Percentiles rank a stretch among this genome's conserved stretches.
These are phyloP conservation scores for Candida boidinii DNA, from an alignment of 805 yeast species.

Conservation along the genomic window DNA sequence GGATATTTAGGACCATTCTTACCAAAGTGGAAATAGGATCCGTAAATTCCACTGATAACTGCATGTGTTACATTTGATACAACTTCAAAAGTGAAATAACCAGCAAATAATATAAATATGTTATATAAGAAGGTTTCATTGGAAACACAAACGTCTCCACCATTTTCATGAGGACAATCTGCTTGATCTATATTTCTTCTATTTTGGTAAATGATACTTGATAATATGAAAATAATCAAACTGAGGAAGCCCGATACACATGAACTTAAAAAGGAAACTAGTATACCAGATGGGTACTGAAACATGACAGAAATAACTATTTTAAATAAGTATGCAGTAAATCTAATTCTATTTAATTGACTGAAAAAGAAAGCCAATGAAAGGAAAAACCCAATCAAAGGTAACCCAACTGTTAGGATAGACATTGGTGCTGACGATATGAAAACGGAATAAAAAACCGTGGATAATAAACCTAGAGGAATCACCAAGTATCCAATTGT, in stretches of 20 bases:
- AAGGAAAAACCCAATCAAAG: too few relatives aligned
- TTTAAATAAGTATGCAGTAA: conserved; percentile 20
- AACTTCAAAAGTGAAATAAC: conserved; percentile 77
- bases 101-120: conserved; percentile 71
- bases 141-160: conserved; percentile 22
- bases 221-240: conserved; percentile 56
- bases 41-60: conserved; percentile 75
- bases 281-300: conserved; percentile 58
- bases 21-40: conserved; percentile 85
- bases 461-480: too few relatives aligned
- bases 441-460: too few relatives aligned
- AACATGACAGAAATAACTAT: conserved; percentile 69
- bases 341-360: conserved; percentile 20
- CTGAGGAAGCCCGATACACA: conserved; percentile 47
- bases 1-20: conserved; percentile 44
- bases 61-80: conserved; percentile 74
- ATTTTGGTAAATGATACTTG: conserved; percentile 38
- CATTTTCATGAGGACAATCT: conserved; percentile 31
- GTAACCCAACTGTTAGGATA: too few relatives aligned
- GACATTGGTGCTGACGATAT: too few relatives aligned
- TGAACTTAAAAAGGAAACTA: conserved; percentile 32
- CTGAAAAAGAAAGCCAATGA: too few relatives aligned
- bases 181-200: conserved; percentile 37
- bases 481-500: too few relatives aligned
- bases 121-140: too few relatives aligned